Evolutionary conservation across 345 rosid species (phyloP), one percentile per base, ranked within the genome.

Genomic region (Gossypium australe): DNA sequence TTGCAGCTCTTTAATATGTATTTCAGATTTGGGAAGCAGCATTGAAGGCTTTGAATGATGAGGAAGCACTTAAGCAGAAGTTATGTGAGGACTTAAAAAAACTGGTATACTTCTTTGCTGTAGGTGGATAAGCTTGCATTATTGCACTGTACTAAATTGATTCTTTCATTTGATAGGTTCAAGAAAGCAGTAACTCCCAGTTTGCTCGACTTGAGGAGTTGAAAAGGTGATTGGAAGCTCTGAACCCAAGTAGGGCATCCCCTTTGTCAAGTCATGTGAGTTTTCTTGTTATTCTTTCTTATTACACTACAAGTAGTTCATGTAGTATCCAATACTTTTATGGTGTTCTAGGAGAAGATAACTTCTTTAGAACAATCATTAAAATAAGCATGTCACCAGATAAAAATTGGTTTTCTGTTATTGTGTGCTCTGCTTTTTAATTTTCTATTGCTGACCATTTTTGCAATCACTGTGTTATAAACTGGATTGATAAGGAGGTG

Each of bases 11-110:
- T 79, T 71, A 22, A 45, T 11, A 25, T 57, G 29, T 70, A 65
- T 58, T 75, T 65, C 73, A 91, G 94, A 87, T 63, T 24, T 93
- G 84, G 90, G 96, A 91, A 87, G 90, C 83, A 62, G 91, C 98
- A 47, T 57, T 81, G 49, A 83, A 86, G 84, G 86, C 80, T 69
- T 84, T 91, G 77, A 82, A 73, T 84, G 94, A 91, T 58, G 98
- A 92, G 85, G 98, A 92, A 83, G 88, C 81, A 79, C 3, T 75
- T 49, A 94, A 94, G 78, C 88, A 94, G 83, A 87, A 82, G 81
- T 86, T 94, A 62, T 92, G 98, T 27, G 94, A 91, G 59, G 98
- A 92, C 84, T 82, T 94, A 81, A 89, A 82, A 74, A 75, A 85
- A 52, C 82, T 92, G 98, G 98, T 92, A 88, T 20, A 18, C 45